These are phyloP conservation scores for Sorghum bicolor DNA, from an alignment of 176 grass and related monocot genomes.

Conservation along the genomic window Sorghum_bicolor_NCBIv3 NC_012874.2:50850001-50850500, in stretches of 20 bases:
- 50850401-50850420: not conserved
- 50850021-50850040: not conserved
- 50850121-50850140: not conserved
- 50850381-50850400: slow-evolving; percentile 6
- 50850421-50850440: not conserved
- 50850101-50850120: not conserved
- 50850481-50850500: not conserved
- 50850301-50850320: not conserved
- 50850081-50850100: not conserved
- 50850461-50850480: not conserved
- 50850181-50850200: slow-evolving; percentile 80
- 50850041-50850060: not conserved
- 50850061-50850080: not conserved
- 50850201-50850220: slow-evolving; percentile 78
- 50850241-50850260: slow-evolving; percentile 81
- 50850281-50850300: not conserved
- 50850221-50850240: slow-evolving; percentile 72
- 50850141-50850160: slow-evolving; percentile 3
- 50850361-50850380: not conserved
- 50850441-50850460: not conserved
- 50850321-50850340: not conserved
- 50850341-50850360: not conserved
- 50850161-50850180: slow-evolving; percentile 39
- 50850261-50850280: slow-evolving; percentile 87
- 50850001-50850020: not conserved